Evolutionary conservation across 2,329 filamentous ascomycete species (phyloP), one percentile per base, ranked within the genome.

Genomic region (Thermoascus crustaceus): DNA sequence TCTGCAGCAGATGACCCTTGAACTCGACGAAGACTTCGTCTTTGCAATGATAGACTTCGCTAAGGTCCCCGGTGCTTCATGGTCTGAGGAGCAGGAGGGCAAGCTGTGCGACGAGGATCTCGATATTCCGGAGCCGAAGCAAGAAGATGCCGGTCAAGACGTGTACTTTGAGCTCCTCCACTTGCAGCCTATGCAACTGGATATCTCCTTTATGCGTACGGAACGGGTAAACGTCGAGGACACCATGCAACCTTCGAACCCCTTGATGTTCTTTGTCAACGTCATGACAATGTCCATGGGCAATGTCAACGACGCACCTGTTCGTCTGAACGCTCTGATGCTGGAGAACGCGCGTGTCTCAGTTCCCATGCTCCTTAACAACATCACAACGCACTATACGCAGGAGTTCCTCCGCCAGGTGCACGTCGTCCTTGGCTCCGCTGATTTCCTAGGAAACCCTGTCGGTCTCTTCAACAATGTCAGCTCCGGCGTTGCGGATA

Each of bases 211-310:
- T 55, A 93, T 98, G 60, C 82, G 91, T 13, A 98, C 91, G 0
- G 91, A 98, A 60, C 79, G 87, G 7, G 83, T 98, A 64, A 98
- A 98, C 46, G 89, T 85, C 2, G 89, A 96, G 58, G 88, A 96
- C 58, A 93, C 91, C 49, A 83, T 87, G 30, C 86, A 85, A 9
- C 86, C 86, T 1, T 79, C 77, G 26, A 98, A 94, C 54, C 93
- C 93, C 1, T 73, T 98, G 59, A 96, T 96, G 88, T 98, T 96
- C 67, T 88, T 95, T 57, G 80, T 96, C 59, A 96, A 98, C 54
- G 85, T 96, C 47, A 80, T 98, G 69, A 96, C 93, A 1, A 98
- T 98, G 91, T 94, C 91, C 9, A 91, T 98, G 52, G 91, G 91
- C 45, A 98, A 98, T 52, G 86, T 98, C 68, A 98, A 98, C 52